Evolutionary conservation across 73 alveolate genomes (phyloP).

Genomic region (Paramecium tetraurelia): DNA sequence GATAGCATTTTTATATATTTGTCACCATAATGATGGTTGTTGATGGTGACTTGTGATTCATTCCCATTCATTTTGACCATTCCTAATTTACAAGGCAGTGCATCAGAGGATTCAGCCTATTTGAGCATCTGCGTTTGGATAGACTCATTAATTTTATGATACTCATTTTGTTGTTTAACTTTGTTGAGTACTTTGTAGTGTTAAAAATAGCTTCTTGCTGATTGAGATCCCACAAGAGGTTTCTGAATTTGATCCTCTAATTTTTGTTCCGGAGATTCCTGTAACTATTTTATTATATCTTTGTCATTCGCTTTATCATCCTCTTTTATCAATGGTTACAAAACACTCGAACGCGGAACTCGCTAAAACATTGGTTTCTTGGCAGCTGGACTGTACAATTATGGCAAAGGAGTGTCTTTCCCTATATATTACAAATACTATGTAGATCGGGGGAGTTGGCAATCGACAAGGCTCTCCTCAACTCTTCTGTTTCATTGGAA

Average conservation of each 20-base stretch:
- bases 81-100: constrained; percentile 56
- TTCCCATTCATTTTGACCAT: constrained; percentile 42
- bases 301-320: neutral
- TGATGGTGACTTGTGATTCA: neutral
- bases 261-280: constrained; percentile 20
- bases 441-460: neutral
- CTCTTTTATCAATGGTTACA: neutral
- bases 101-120: neutral
- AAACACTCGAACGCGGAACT: neutral
- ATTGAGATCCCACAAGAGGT: neutral
- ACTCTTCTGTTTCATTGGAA: neutral
- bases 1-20: constrained; percentile 58
- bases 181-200: neutral
- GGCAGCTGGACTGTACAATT: neutral
- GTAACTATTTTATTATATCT: neutral
- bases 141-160: neutral
- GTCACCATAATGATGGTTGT: constrained; percentile 58
- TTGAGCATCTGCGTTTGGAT: neutral
- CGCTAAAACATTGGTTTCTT: neutral
- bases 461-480: neutral
- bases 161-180: constrained; percentile 8
- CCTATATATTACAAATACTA: neutral
- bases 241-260: neutral
- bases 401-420: neutral
- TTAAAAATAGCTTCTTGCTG: neutral